Conservation (phyloP, 2,329 filamentous ascomycete genomes). For the Dactylellina parvicollis region DNA sequence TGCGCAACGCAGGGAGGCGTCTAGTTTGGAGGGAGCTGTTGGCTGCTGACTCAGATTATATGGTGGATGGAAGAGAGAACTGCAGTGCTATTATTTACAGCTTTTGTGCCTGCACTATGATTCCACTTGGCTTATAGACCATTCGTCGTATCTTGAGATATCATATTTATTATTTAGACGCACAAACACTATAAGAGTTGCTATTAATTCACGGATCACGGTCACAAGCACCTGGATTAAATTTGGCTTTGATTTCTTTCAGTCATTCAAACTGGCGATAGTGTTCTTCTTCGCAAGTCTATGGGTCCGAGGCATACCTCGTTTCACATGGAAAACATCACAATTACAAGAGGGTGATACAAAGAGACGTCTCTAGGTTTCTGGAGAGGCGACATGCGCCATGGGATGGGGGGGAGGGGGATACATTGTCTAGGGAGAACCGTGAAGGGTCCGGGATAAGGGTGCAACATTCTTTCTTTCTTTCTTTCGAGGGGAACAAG, state of each 20-base stretch:
- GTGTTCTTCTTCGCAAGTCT: not conserved
- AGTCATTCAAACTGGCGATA: not conserved
- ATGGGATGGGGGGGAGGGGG: not conserved
- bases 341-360: conserved; percentile 10
- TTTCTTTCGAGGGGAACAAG: not conserved
- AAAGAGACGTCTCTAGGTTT: not conserved
- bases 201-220: too few relatives aligned
- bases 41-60: too few relatives aligned
- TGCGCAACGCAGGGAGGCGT: not conserved
- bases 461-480: not conserved
- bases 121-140: too few relatives aligned
- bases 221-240: too few relatives aligned
- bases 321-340: conserved; percentile 2
- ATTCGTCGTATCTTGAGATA: too few relatives aligned
- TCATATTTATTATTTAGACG: too few relatives aligned
- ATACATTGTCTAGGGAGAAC: conserved; percentile 13
- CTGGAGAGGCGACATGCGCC: not conserved
- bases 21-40: not conserved
- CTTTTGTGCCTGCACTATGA: too few relatives aligned
- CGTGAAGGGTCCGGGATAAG: not conserved
- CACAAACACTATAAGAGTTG: too few relatives aligned
- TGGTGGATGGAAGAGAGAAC: too few relatives aligned
- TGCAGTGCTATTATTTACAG: too few relatives aligned
- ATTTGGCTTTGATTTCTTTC: not conserved
- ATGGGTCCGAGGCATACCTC: not conserved